Evolutionary conservation across 345 rosid genomes (phyloP).

Genomic region (Trapa incisa): DNA sequence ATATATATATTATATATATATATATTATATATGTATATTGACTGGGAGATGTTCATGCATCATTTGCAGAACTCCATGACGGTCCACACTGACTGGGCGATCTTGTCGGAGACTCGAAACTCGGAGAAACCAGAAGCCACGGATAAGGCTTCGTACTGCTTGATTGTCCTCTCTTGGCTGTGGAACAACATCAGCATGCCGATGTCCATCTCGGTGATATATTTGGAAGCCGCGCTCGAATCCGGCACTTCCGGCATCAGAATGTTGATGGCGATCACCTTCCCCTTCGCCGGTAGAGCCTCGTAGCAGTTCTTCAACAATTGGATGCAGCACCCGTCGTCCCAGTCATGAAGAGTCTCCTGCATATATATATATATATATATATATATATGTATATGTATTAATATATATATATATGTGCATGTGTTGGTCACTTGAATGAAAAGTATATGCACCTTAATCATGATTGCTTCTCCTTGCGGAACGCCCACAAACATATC

Average conservation of each 20-base stretch:
- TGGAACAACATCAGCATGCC: conserved; percentile 3
- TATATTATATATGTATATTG: too few relatives aligned
- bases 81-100: conserved; percentile 1
- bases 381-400: too few relatives aligned
- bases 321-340: too few relatives aligned
- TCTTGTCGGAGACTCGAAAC: neutral
- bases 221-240: conserved; percentile 4
- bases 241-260: conserved; percentile 10
- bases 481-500: too few relatives aligned
- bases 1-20: too few relatives aligned
- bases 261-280: conserved; percentile 2
- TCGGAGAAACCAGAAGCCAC: conserved; percentile 10
- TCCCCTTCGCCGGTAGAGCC: conserved; percentile 1
- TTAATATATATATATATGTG: too few relatives aligned
- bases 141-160: neutral
- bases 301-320: too few relatives aligned
- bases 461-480: too few relatives aligned
- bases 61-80: conserved; percentile 12
- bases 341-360: conserved; percentile 15
- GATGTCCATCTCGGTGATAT: neutral
- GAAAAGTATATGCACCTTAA: conserved; percentile 4
- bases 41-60: neutral
- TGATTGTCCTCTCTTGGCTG: conserved; percentile 15
- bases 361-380: neutral
- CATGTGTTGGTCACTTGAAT: too few relatives aligned